These are phyloP conservation scores for Malus sieversii DNA, from an alignment of 306 rosid species.

Conservation along the genomic window DNA sequence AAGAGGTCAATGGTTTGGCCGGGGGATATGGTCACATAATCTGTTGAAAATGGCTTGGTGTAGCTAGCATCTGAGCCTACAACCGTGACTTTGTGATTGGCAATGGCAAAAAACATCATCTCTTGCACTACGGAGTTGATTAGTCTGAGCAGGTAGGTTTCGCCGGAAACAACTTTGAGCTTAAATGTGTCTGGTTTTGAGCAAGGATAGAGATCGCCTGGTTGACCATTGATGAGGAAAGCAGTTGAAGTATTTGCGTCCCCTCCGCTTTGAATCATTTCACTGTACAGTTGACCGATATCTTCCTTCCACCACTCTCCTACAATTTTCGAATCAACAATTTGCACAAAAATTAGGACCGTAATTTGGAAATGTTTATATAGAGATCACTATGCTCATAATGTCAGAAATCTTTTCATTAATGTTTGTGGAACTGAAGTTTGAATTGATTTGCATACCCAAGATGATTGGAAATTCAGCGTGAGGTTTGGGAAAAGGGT, in stretches of 20 bases:
- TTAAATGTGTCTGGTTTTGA: slow-evolving; percentile 13
- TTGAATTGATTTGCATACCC: slow-evolving; percentile 11
- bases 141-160: slow-evolving; percentile 23
- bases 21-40: slow-evolving; percentile 7
- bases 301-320: slow-evolving; percentile 29
- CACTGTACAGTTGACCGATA: neutral
- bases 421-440: neutral
- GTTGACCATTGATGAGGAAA: slow-evolving; percentile 23
- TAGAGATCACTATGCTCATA: too few relatives aligned
- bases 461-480: slow-evolving; percentile 39
- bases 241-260: slow-evolving; percentile 12
- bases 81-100: slow-evolving; percentile 20
- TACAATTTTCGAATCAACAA: neutral
- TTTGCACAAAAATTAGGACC: neutral
- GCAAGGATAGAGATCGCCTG: slow-evolving; percentile 25
- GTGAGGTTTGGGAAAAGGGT: slow-evolving; percentile 35
- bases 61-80: slow-evolving; percentile 26
- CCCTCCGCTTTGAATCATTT: neutral
- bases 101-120: slow-evolving; percentile 11
- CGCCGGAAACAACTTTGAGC: slow-evolving; percentile 11
- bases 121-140: slow-evolving; percentile 13
- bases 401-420: too few relatives aligned
- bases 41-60: slow-evolving; percentile 21
- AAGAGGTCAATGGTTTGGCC: slow-evolving; percentile 29
- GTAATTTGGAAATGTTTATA: neutral